Percentiles rank a stretch among this genome's conserved stretches.
Conservation (phyloP, 2,329 filamentous ascomycete species). For the Kalmusia sp. region DNA sequence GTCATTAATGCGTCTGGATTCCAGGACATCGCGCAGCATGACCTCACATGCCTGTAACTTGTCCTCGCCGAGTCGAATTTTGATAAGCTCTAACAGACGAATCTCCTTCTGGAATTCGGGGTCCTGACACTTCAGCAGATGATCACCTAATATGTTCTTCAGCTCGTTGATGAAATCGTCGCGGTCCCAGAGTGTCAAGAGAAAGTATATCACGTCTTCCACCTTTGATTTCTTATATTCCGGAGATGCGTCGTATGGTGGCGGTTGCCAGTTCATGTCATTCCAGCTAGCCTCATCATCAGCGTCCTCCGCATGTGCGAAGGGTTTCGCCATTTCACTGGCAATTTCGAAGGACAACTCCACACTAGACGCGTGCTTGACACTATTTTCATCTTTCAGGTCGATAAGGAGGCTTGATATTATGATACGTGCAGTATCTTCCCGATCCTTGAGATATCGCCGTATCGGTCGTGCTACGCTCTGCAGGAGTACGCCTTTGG, state of each 20-base stretch:
- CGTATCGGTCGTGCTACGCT: slow-evolving; percentile 76
- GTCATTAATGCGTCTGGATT: slow-evolving; percentile 77
- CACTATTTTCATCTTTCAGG: slow-evolving; percentile 55
- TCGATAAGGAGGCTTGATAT: slow-evolving; percentile 76
- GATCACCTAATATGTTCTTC: slow-evolving; percentile 85
- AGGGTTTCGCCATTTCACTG: slow-evolving; percentile 68
- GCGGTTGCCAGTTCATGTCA: slow-evolving; percentile 91
- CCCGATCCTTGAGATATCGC: slow-evolving; percentile 76
- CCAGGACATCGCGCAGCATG: slow-evolving; percentile 92
- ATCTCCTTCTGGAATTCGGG: slow-evolving; percentile 76
- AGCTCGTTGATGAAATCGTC: slow-evolving; percentile 97
- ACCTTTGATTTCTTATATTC: slow-evolving; percentile 88
- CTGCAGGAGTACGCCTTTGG: slow-evolving; percentile 78
- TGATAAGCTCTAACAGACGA: slow-evolving; percentile 84
- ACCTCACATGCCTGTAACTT: slow-evolving; percentile 93
- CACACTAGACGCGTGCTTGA: slow-evolving; percentile 60
- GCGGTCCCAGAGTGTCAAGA: slow-evolving; percentile 86
- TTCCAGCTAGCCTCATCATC: slow-evolving; percentile 81
- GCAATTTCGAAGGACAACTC: slow-evolving; percentile 74
- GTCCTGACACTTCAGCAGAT: slow-evolving; percentile 70
- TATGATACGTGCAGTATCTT: slow-evolving; percentile 80
- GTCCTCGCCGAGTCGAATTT: slow-evolving; percentile 84
- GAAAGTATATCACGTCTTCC: slow-evolving; percentile 88
- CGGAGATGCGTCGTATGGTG: slow-evolving; percentile 89
- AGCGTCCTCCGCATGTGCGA: slow-evolving; percentile 59